Conservation (phyloP, 2,329 filamentous ascomycete genomes). For the Triangularia verruculosa region DNA sequence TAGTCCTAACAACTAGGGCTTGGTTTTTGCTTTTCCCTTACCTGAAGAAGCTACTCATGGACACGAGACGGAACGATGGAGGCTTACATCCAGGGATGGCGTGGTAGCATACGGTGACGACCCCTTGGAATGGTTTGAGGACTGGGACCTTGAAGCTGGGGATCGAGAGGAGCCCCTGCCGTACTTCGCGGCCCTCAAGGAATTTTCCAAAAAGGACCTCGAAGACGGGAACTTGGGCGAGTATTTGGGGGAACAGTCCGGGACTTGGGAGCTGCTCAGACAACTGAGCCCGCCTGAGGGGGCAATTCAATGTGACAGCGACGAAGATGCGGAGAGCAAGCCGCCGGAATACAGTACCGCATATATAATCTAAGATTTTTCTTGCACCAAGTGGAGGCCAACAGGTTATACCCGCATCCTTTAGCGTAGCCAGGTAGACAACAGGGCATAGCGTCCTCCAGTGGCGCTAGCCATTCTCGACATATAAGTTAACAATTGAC, state of each 20-base stretch:
- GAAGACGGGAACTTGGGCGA: neutral
- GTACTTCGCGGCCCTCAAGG: neutral
- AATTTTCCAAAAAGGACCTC: neutral
- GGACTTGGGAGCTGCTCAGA: too few relatives aligned
- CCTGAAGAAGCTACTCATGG: neutral
- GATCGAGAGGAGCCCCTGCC: constrained; percentile 10
- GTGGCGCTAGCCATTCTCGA: too few relatives aligned
- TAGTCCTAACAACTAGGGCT: neutral
- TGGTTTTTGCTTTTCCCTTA: neutral
- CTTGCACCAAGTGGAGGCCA: too few relatives aligned
- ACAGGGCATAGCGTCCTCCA: too few relatives aligned
- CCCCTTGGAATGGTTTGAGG: constrained; percentile 4
- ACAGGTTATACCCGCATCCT: too few relatives aligned
- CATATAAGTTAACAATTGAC: too few relatives aligned
- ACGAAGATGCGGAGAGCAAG: neutral
- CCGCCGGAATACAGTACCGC: too few relatives aligned
- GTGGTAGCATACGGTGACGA: constrained; percentile 1
- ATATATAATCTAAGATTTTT: too few relatives aligned
- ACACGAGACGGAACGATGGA: neutral
- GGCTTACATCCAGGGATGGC: neutral
- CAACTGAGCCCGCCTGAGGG: neutral
- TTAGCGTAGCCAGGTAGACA: too few relatives aligned
- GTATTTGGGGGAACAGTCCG: neutral
- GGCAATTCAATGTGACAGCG: neutral
- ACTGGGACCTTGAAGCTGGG: constrained; percentile 4